These are phyloP conservation scores for Neurospora discreta DNA, from an alignment of 495 filamentous ascomycete species.

Conservation along the genomic window DNA sequence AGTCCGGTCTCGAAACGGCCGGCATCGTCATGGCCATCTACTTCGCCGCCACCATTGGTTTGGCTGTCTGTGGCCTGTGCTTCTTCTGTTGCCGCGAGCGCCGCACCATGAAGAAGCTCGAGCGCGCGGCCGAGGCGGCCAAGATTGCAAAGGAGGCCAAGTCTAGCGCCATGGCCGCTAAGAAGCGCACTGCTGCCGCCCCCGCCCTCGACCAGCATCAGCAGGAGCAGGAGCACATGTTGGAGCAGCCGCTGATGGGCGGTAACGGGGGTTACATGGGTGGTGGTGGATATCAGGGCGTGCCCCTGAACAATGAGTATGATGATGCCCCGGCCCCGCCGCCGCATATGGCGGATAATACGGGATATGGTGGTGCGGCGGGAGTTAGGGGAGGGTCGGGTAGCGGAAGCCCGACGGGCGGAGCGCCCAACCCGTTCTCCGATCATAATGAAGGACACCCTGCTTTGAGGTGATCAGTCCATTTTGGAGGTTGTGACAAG, in stretches of 20 bases:
- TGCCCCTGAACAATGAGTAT: not conserved
- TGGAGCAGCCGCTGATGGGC: constrained; percentile 22
- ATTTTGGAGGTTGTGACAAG: not conserved
- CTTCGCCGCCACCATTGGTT: constrained; percentile 23
- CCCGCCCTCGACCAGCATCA: not conserved
- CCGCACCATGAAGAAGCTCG: constrained; percentile 18
- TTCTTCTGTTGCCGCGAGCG: constrained; percentile 32
- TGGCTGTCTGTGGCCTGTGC: constrained; percentile 21
- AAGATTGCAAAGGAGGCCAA: constrained; percentile 26
- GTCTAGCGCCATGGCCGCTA: constrained; percentile 9
- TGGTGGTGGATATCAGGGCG: not conserved
- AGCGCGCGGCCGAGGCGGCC: constrained; percentile 22
- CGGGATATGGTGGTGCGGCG: not conserved
- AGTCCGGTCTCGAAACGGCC: constrained; percentile 21
- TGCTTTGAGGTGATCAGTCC: not conserved
- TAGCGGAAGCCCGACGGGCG: not conserved
- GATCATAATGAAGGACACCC: not conserved
- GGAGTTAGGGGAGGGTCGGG: not conserved
- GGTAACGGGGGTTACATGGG: not conserved
- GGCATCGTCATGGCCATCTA: constrained; percentile 33
- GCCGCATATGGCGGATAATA: not conserved
- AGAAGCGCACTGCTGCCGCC: constrained; percentile 10
- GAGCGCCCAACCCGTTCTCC: not conserved
- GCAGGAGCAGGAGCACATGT: not conserved
- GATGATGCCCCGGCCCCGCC: not conserved